A percentile compares a stretch with the other conserved stretches of the same genome.
These are phyloP conservation scores for Viola odorata DNA, from an alignment of 345 rosid species.

Conservation along the genomic window DNA sequence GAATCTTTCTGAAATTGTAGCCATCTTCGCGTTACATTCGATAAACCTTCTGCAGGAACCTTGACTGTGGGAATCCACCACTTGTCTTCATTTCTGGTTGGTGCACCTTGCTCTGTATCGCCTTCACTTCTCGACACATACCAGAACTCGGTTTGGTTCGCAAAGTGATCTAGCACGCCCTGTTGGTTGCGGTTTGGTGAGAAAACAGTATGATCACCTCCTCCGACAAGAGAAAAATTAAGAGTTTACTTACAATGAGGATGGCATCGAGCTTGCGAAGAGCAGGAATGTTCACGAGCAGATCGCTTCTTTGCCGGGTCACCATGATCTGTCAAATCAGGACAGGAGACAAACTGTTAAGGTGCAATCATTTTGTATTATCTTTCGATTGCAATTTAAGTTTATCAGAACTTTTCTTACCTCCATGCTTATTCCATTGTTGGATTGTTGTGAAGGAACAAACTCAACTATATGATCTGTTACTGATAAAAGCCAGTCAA, in stretches of 20 bases:
- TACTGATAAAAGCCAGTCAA: slow-evolving; percentile 77
- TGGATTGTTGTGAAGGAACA: slow-evolving; percentile 74
- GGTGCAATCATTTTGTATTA: not conserved
- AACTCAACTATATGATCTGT: slow-evolving; percentile 80
- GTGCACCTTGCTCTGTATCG: slow-evolving; percentile 52
- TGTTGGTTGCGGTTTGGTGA: slow-evolving; percentile 25
- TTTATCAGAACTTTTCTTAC: slow-evolving; percentile 22
- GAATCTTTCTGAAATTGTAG: slow-evolving; percentile 76
- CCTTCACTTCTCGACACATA: slow-evolving; percentile 53
- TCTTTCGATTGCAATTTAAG: not conserved
- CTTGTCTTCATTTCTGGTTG: slow-evolving; percentile 54
- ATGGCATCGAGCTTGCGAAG: slow-evolving; percentile 80
- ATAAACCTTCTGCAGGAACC: slow-evolving; percentile 67
- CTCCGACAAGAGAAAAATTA: not conserved
- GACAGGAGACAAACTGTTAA: not conserved
- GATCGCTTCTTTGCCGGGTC: slow-evolving; percentile 77
- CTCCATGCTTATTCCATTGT: slow-evolving; percentile 74
- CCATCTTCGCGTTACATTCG: slow-evolving; percentile 58
- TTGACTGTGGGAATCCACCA: slow-evolving; percentile 94
- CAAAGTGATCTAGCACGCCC: slow-evolving; percentile 69
- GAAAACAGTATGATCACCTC: not conserved
- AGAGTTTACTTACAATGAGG: slow-evolving; percentile 56
- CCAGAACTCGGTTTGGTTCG: slow-evolving; percentile 73
- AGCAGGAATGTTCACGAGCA: slow-evolving; percentile 81
- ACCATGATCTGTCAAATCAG: slow-evolving; percentile 62